Evolutionary conservation across 2,329 filamentous ascomycete genomes (phyloP).

Genomic region (Penicillium sp.): DNA sequence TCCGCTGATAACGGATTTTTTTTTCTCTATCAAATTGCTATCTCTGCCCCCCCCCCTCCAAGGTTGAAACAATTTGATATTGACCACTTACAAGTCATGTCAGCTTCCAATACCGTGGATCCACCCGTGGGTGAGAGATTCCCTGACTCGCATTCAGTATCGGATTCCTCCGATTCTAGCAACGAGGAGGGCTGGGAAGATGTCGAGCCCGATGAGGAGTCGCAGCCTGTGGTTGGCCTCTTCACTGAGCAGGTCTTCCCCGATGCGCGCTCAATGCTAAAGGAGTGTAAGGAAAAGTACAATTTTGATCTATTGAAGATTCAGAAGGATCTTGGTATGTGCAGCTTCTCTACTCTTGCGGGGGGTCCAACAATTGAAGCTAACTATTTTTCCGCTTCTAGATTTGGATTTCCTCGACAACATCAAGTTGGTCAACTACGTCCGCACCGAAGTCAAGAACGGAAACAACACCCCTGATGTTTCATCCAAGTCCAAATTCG

Average conservation of each 20-base stretch:
- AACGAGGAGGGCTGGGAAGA: conserved; percentile 58
- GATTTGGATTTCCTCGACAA: conserved; percentile 70
- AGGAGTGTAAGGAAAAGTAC: conserved; percentile 65
- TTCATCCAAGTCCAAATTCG: conserved; percentile 62
- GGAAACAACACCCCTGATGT: conserved; percentile 54
- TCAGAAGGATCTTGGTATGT: conserved; percentile 53
- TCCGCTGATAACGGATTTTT: conserved; percentile 26
- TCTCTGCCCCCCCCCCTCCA: conserved; percentile 24
- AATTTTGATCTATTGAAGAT: conserved; percentile 66
- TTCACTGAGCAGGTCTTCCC: conserved; percentile 67
- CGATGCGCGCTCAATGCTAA: conserved; percentile 64
- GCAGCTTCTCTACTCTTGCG: conserved; percentile 8
- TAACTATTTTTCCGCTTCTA: conserved; percentile 36
- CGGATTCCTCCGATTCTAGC: conserved; percentile 48
- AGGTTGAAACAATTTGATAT: conserved; percentile 3
- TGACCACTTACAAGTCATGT: conserved; percentile 24
- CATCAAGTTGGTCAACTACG: conserved; percentile 73
- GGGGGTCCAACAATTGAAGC: conserved; percentile 17
- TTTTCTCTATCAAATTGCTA: conserved; percentile 21
- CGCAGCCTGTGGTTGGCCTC: conserved; percentile 65
- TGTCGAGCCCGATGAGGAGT: conserved; percentile 62
- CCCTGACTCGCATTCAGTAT: conserved; percentile 30
- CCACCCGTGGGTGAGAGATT: conserved; percentile 26
- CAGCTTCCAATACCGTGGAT: conserved; percentile 27
- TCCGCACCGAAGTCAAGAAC: conserved; percentile 49